A percentile compares a stretch with the other conserved stretches of the same genome.
phyloP scores from a whole-genome alignment of 108 stramenopile genomes.

The Epithemia pelagica region DNA sequence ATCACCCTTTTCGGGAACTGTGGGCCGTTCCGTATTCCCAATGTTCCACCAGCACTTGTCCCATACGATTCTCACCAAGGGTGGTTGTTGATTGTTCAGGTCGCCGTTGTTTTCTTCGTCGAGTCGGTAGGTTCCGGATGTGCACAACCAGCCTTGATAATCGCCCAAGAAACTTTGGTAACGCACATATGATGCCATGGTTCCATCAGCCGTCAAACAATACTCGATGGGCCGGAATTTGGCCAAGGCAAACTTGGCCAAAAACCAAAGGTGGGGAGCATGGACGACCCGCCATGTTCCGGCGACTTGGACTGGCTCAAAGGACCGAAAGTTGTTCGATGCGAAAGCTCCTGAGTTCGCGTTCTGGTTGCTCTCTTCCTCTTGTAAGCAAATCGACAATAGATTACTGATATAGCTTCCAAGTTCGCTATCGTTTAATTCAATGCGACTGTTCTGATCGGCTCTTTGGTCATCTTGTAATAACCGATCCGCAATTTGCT shows the following conservation, averaged over 20 bases:
- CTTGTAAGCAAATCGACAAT: background rate
- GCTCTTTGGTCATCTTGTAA: background rate
- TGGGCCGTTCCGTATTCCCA: background rate
- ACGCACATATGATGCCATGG: background rate
- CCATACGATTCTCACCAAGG: background rate
- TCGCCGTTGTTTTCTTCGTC: too few relatives aligned
- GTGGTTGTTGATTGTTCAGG: background rate
- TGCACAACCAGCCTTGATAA: background rate
- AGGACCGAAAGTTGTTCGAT: background rate
- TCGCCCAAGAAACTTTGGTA: background rate
- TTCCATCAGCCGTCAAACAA: background rate
- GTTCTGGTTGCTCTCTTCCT: too few relatives aligned
- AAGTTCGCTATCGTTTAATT: background rate
- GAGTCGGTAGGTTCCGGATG: background rate
- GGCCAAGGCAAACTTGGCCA: background rate
- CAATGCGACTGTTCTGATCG: background rate
- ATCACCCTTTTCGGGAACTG: background rate
- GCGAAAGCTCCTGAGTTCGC: too few relatives aligned
- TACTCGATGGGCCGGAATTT: background rate
- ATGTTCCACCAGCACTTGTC: background rate
- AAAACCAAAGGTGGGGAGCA: background rate
- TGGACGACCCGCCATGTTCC: background rate
- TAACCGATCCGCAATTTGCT: background rate
- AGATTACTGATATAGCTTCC: background rate
- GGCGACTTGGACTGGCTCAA: background rate